Conservation (phyloP, 139 green algal genomes). For the Picochlorum costavermella region DNA sequence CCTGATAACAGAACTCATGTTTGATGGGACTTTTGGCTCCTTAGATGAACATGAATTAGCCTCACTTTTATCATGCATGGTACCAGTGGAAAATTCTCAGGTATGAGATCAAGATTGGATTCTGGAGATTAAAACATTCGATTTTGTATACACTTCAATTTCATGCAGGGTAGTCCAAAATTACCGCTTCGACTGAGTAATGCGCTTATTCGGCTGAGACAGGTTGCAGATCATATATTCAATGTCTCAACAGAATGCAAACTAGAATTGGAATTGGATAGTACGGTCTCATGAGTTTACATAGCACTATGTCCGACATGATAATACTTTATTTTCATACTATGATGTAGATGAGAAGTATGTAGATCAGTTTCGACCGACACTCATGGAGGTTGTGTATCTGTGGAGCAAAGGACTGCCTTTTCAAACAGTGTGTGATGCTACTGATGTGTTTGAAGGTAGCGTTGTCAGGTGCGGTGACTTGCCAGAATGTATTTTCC, state of each 20-base stretch:
- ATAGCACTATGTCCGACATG: neutral
- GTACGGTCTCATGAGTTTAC: constrained; percentile 42
- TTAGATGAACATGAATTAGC: constrained; percentile 50
- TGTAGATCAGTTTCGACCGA: constrained; percentile 56
- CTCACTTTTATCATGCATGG: constrained; percentile 58
- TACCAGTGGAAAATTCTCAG: constrained; percentile 68
- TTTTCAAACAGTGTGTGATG: constrained; percentile 44
- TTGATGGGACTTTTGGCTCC: constrained; percentile 59
- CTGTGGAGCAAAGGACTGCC: constrained; percentile 49
- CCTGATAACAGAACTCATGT: constrained; percentile 68
- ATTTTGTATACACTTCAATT: neutral
- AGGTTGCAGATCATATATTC: constrained; percentile 43
- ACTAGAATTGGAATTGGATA: constrained; percentile 41
- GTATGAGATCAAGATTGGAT: neutral
- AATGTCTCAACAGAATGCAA: constrained; percentile 54
- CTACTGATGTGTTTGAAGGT: constrained; percentile 92
- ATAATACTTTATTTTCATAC: constrained; percentile 24
- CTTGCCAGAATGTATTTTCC: no score
- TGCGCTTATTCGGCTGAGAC: constrained; percentile 35
- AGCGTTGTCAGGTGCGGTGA: constrained; percentile 61
- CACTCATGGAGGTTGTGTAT: constrained; percentile 63
- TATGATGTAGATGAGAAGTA: constrained; percentile 47
- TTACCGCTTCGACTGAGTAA: constrained; percentile 43
- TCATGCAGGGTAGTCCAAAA: constrained; percentile 23
- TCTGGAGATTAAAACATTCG: constrained; percentile 18